Conservation (phyloP, 805 yeast genomes). For the Lachancea quebecensis region DNA sequence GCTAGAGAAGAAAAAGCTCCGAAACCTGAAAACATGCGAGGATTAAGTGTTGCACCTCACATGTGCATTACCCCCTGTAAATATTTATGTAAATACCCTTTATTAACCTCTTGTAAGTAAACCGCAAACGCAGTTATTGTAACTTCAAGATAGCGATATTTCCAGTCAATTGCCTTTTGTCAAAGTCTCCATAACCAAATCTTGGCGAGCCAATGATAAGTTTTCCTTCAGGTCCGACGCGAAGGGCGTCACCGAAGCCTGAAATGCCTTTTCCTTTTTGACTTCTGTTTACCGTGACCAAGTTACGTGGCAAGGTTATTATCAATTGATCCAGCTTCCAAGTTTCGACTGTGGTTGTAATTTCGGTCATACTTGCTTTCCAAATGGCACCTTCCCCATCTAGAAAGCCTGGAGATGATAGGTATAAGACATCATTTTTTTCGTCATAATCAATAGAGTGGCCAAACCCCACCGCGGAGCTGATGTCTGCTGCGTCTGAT, state of each 20-base stretch:
- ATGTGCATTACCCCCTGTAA: background rate
- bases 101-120: conserved; percentile 6
- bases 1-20: conserved; percentile 18
- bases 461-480: conserved; percentile 31
- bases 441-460: conserved; percentile 19
- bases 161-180: conserved; percentile 30
- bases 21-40: conserved; percentile 1
- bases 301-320: conserved; percentile 9
- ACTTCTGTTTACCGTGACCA: conserved; percentile 13
- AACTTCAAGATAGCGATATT: conserved; percentile 11
- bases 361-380: conserved; percentile 27
- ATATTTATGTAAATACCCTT: background rate
- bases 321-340: conserved; percentile 15
- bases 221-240: conserved; percentile 17
- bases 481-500: conserved; percentile 11
- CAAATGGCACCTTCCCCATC: conserved; percentile 40
- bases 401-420: conserved; percentile 39
- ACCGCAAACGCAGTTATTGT: too few relatives aligned
- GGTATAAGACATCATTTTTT: conserved; percentile 21
- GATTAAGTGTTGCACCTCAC: conserved; percentile 2
- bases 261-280: conserved; percentile 30
- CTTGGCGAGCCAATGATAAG: conserved; percentile 37
- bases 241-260: conserved; percentile 41
- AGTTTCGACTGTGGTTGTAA: conserved; percentile 10
- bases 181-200: conserved; percentile 30